Conservation (phyloP, 1,284 basidiomycete genomes). For the Cronartium quercuum region DNA sequence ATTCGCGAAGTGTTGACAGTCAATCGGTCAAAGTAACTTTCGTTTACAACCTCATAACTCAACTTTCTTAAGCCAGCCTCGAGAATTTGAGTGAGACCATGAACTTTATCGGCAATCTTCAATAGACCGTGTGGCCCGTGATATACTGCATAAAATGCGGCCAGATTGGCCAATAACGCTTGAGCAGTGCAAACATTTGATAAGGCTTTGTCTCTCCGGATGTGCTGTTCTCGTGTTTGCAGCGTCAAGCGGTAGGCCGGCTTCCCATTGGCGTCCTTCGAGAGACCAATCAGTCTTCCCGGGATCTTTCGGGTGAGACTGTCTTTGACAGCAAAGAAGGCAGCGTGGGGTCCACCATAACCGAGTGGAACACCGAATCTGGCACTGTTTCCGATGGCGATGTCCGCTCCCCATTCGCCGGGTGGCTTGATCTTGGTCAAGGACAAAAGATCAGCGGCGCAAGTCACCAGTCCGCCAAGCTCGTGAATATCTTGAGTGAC, state of each 20-base stretch:
- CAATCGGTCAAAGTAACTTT: slow-evolving; percentile 82
- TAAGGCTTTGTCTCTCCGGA: slow-evolving; percentile 49
- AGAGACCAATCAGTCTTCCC: slow-evolving; percentile 83
- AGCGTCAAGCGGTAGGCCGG: slow-evolving; percentile 86
- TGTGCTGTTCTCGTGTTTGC: slow-evolving; percentile 58
- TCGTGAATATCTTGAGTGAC: slow-evolving; percentile 67
- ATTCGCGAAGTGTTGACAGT: slow-evolving; percentile 64
- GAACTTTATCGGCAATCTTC: slow-evolving; percentile 81
- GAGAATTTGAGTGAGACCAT: slow-evolving; percentile 77
- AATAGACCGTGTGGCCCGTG: slow-evolving; percentile 83
- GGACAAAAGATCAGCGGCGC: slow-evolving; percentile 85
- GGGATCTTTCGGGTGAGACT: slow-evolving; percentile 95
- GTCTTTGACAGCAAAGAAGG: slow-evolving; percentile 92
- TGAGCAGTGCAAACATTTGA: slow-evolving; percentile 55
- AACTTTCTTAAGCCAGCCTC: slow-evolving; percentile 63
- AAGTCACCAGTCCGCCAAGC: slow-evolving; percentile 71
- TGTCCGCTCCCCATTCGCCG: slow-evolving; percentile 97
- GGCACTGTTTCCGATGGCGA: slow-evolving; percentile 88
- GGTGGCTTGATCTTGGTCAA: slow-evolving; percentile 90
- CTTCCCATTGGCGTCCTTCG: slow-evolving; percentile 74
- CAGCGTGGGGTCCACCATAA: slow-evolving; percentile 86
- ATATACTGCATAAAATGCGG: slow-evolving; percentile 94
- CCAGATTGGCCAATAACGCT: slow-evolving; percentile 91
- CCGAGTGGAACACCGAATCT: slow-evolving; percentile 88
- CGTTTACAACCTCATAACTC: slow-evolving; percentile 60